phyloP scores from a whole-genome alignment of 2,329 filamentous ascomycete genomes.

The Boeremia lycopersici region DNA sequence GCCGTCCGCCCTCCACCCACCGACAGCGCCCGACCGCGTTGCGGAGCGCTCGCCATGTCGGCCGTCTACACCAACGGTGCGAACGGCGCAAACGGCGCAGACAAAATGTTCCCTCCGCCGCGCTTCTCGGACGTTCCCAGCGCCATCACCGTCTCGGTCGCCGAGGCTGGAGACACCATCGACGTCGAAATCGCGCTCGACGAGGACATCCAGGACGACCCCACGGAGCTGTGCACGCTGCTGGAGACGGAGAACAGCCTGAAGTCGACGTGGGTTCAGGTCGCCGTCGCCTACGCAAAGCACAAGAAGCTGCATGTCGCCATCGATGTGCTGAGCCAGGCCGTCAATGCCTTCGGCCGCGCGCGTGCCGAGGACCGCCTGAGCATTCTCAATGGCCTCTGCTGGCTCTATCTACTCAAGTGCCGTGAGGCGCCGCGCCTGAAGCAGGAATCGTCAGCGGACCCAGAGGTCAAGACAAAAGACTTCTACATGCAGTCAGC shows the following conservation, averaged over 20 bases:
- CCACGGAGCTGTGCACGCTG: slow-evolving; percentile 91
- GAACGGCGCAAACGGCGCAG: slow-evolving; percentile 59
- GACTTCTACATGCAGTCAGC: slow-evolving; percentile 90
- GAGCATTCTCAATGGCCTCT: slow-evolving; percentile 81
- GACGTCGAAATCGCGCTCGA: slow-evolving; percentile 93
- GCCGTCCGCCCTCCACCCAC: background rate
- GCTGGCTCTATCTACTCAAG: slow-evolving; percentile 91
- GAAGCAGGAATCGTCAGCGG: slow-evolving; percentile 55
- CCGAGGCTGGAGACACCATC: slow-evolving; percentile 65
- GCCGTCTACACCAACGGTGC: slow-evolving; percentile 53
- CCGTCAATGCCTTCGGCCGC: slow-evolving; percentile 72
- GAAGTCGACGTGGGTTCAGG: slow-evolving; percentile 97
- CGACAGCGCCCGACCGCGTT: slow-evolving; percentile 20
- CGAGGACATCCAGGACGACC: slow-evolving; percentile 83
- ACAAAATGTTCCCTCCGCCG: slow-evolving; percentile 43
- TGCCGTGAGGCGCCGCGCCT: slow-evolving; percentile 78
- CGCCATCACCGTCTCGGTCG: slow-evolving; percentile 68
- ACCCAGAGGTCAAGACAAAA: slow-evolving; percentile 78
- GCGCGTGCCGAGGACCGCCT: slow-evolving; percentile 80
- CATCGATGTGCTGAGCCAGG: slow-evolving; percentile 73
- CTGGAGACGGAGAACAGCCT: slow-evolving; percentile 93
- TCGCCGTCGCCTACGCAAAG: slow-evolving; percentile 94
- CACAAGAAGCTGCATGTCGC: slow-evolving; percentile 89
- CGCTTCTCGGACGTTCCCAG: slow-evolving; percentile 68
- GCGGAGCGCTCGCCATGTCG: slow-evolving; percentile 53